phyloP scores from a whole-genome alignment of 2,329 filamentous ascomycete species.

The Microdochium bolleyi region DNA sequence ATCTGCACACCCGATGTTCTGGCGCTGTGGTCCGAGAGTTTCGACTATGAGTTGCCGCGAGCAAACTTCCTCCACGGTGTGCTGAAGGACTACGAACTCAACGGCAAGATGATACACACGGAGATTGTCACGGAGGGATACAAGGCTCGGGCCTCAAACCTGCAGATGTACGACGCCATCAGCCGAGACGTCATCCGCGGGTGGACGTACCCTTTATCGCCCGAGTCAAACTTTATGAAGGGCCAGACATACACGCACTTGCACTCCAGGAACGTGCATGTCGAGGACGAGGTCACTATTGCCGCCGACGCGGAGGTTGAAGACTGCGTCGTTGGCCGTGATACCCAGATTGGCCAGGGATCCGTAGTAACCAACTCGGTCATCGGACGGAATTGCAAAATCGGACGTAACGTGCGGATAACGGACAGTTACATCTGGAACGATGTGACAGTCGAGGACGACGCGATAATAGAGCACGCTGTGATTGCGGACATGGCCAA shows the following conservation, averaged over 20 bases:
- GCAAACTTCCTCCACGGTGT: constrained; percentile 88
- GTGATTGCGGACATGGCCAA: constrained; percentile 68
- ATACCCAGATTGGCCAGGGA: constrained; percentile 66
- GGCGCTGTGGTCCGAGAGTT: constrained; percentile 93
- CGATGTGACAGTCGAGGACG: constrained; percentile 68
- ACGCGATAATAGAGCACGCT: constrained; percentile 59
- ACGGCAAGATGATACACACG: constrained; percentile 92
- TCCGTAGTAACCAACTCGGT: constrained; percentile 67
- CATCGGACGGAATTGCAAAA: constrained; percentile 76
- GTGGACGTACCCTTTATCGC: constrained; percentile 84
- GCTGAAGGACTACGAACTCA: constrained; percentile 92
- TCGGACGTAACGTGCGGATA: constrained; percentile 76
- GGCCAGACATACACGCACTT: constrained; percentile 65
- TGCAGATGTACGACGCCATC: constrained; percentile 85
- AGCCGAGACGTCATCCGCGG: constrained; percentile 78
- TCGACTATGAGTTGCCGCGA: constrained; percentile 87
- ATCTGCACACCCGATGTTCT: constrained; percentile 96
- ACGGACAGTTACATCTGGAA: constrained; percentile 86
- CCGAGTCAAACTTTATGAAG: constrained; percentile 77
- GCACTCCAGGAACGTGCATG: constrained; percentile 62
- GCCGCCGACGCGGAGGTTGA: constrained; percentile 64
- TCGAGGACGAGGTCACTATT: constrained; percentile 70
- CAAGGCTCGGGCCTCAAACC: constrained; percentile 74
- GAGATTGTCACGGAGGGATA: constrained; percentile 80
- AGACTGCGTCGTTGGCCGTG: constrained; percentile 68